A percentile compares a stretch with the other conserved stretches of the same genome.
Evolutionary conservation across 257 asterid genomes (phyloP).

Genomic region (Haberlea rhodopensis): DNA sequence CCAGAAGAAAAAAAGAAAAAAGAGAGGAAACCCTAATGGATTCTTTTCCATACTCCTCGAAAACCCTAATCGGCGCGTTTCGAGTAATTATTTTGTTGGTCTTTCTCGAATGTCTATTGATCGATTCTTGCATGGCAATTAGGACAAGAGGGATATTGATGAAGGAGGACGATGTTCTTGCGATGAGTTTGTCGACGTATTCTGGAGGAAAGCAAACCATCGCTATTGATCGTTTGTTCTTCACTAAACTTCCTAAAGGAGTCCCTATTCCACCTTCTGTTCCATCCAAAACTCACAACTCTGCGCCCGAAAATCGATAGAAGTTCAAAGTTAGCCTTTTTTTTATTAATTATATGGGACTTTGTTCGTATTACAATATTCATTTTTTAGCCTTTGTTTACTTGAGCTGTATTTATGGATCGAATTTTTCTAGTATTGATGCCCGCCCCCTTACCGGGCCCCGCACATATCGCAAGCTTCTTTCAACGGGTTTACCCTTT

Average conservation of each 20-base stretch:
- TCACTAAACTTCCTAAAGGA: conserved; percentile 42
- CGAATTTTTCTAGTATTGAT: not conserved
- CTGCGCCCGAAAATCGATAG: conserved; percentile 26
- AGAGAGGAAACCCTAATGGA: conserved; percentile 11
- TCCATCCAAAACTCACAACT: conserved; percentile 52
- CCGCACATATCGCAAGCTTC: no score
- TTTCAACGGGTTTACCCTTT: no score
- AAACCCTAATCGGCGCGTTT: conserved; percentile 7
- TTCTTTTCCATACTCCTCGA: conserved; percentile 7
- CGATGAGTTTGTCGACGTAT: conserved; percentile 23
- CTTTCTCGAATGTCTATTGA: conserved; percentile 14
- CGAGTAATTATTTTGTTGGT: not conserved
- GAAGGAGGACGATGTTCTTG: conserved; percentile 28
- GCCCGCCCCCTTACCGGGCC: no score
- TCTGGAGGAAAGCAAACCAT: conserved; percentile 15
- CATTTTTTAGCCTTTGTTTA: not conserved
- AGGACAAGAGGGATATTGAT: conserved; percentile 28
- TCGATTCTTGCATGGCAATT: conserved; percentile 19
- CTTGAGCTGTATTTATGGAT: no score
- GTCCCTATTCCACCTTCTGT: conserved; percentile 52
- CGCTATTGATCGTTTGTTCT: conserved; percentile 21
- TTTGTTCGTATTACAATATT: not conserved
- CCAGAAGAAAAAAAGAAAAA: not conserved
- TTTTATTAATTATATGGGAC: not conserved
- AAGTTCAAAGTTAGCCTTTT: not conserved